Percentiles rank a stretch among this genome's conserved stretches.
phyloP scores from a whole-genome alignment of 257 asterid genomes.

The Anisodus tanguticus region DNA sequence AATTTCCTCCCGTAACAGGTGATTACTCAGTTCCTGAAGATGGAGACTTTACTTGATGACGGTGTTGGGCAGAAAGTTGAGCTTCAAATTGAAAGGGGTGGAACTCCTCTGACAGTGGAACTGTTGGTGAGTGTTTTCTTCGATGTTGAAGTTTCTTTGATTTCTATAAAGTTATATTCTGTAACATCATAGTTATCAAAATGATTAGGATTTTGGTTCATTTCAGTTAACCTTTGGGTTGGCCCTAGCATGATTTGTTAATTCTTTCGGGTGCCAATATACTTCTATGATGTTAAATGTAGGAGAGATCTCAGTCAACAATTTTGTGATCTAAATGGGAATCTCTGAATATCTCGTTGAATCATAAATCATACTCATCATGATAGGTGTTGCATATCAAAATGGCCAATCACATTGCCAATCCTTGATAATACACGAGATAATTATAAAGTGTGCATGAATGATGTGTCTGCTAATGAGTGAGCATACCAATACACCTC shows the following conservation, averaged over 20 bases:
- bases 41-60: slow-evolving; percentile 93
- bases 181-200: background rate
- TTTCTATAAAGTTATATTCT: background rate
- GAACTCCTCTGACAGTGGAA: slow-evolving; percentile 72
- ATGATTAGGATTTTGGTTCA: background rate
- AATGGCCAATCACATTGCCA: background rate
- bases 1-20: slow-evolving; percentile 60
- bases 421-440: background rate
- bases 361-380: background rate
- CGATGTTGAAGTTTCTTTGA: background rate
- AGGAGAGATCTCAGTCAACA: background rate
- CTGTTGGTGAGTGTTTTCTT: slow-evolving; percentile 59
- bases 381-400: background rate
- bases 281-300: slow-evolving; percentile 9
- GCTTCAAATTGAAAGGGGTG: slow-evolving; percentile 98
- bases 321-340: slow-evolving; percentile 6
- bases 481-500: background rate
- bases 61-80: slow-evolving; percentile 72
- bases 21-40: slow-evolving; percentile 84
- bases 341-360: background rate
- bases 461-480: background rate
- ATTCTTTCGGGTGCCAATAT: slow-evolving; percentile 9
- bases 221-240: background rate
- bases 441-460: background rate
- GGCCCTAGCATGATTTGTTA: background rate